phyloP scores from a whole-genome alignment of 164 flowering plant species.

The Magnolia changhungtana region DNA sequence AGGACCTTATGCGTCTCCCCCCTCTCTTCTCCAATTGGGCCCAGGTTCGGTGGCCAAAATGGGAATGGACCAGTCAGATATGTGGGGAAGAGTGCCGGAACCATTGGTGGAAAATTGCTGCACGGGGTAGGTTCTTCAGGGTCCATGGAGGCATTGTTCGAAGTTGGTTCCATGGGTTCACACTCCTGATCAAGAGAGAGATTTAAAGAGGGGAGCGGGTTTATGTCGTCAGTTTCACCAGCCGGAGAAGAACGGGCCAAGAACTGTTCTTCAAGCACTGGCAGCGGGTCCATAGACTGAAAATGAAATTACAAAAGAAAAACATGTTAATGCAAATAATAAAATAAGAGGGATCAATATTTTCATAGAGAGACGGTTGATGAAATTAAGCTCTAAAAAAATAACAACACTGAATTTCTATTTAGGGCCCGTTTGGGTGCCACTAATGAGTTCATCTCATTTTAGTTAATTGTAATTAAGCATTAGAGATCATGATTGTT shows the following conservation, averaged over 20 bases:
- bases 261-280: conserved; percentile 30
- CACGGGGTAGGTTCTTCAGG: conserved; percentile 26
- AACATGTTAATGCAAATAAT: background rate
- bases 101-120: conserved; percentile 24
- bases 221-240: conserved; percentile 34
- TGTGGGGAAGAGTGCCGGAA: conserved; percentile 49
- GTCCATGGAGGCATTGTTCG: conserved; percentile 27
- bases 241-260: conserved; percentile 22
- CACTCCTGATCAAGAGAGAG: conserved; percentile 48
- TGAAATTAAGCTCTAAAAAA: no score
- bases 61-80: conserved; percentile 51
- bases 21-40: conserved; percentile 3
- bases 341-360: background rate
- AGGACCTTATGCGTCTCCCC: conserved; percentile 48
- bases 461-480: background rate
- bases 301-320: conserved; percentile 1
- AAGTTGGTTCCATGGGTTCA: conserved; percentile 52
- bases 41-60: conserved; percentile 46
- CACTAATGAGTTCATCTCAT: background rate
- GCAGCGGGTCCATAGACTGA: conserved; percentile 49
- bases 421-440: background rate
- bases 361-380: no score
- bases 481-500: background rate
- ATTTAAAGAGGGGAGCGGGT: conserved; percentile 37
- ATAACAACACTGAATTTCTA: no score